Evolutionary conservation across 345 rosid genomes (phyloP), one percentile per base, ranked within the genome.

Genomic region (Hibiscus trionum): DNA sequence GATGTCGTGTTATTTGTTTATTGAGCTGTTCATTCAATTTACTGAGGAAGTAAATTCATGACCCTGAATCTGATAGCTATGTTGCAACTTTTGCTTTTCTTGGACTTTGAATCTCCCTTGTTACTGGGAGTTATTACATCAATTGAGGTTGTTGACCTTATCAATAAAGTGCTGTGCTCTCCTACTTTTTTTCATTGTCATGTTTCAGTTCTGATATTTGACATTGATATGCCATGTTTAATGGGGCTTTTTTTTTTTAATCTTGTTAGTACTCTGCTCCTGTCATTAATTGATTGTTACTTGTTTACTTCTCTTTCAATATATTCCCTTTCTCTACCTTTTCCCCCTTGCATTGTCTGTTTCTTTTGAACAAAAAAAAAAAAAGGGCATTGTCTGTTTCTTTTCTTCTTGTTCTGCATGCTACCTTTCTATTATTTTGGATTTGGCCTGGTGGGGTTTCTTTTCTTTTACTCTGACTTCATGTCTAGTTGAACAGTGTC

Each of bases 31-130:
- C 7, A 47, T 84, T 79, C 77, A 73, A 75, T 76, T 72, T 75
- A 69, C 68, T 61, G 74, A 56, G 77, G 70, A 39, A 71, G 80
- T 7, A 10, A 69, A 76, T 84, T 82, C 79, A 80, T 85, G 82
- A 82, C 53, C 19, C 39, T 84, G n/a, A n/a, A n/a, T n/a, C n/a
- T n/a, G 80, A 77, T 86, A 87, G 88, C 88, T 82, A 76, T 78
- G 67, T 72, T 75, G 53, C 61, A 68, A 71, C 61, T 52, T 73
- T 75, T 73, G 57, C 35, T 57, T 73, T 74, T 78, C 78, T 81
- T 72, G 82, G 85, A 74, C 72, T 77, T 78, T 69, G 78, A 60
- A 66, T 83, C 77, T 58, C 74, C 78, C 61, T 73, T 76, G 63
- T 80, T 81, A 76, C 76, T 79, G 82, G 80, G 76, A 80, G 84